Evolutionary conservation across 192 early-diverging fungal species (phyloP).

Genomic region (Coemansia sp.): DNA sequence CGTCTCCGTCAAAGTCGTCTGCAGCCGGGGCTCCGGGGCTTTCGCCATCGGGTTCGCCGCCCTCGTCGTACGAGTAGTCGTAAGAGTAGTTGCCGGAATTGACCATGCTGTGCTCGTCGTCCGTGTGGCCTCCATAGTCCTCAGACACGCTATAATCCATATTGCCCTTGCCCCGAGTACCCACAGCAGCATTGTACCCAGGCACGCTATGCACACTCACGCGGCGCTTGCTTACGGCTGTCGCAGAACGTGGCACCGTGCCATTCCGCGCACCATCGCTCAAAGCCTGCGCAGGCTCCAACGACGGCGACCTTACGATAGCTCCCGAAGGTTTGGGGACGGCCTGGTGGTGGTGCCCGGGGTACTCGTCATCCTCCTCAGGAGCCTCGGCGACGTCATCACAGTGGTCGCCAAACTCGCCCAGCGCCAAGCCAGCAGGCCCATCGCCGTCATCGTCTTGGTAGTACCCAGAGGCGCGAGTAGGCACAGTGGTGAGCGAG

Average conservation of each 20-base stretch:
- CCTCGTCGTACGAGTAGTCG: conserved; percentile 28
- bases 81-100: conserved; percentile 13
- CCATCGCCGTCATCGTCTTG: conserved; percentile 8
- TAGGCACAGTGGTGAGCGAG: conserved; percentile 40
- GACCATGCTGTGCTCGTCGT: conserved; percentile 6
- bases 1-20: conserved; percentile 34
- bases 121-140: conserved; percentile 1
- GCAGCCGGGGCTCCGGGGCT: neutral
- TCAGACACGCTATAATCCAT: neutral
- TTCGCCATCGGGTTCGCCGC: neutral
- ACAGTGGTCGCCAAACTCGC: conserved; percentile 45
- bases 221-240: conserved; percentile 9
- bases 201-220: conserved; percentile 52
- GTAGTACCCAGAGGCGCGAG: conserved; percentile 15
- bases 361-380: conserved; percentile 25
- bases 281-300: neutral
- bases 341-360: neutral
- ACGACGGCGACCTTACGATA: conserved; percentile 20
- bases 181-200: conserved; percentile 7
- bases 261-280: neutral
- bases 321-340: conserved; percentile 30
- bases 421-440: conserved; percentile 39
- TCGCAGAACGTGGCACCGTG: neutral
- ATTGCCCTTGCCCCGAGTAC: neutral
- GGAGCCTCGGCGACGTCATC: conserved; percentile 38